phyloP scores from a whole-genome alignment of 2,329 filamentous ascomycete species.

The Epicoccum sorghinum region DNA sequence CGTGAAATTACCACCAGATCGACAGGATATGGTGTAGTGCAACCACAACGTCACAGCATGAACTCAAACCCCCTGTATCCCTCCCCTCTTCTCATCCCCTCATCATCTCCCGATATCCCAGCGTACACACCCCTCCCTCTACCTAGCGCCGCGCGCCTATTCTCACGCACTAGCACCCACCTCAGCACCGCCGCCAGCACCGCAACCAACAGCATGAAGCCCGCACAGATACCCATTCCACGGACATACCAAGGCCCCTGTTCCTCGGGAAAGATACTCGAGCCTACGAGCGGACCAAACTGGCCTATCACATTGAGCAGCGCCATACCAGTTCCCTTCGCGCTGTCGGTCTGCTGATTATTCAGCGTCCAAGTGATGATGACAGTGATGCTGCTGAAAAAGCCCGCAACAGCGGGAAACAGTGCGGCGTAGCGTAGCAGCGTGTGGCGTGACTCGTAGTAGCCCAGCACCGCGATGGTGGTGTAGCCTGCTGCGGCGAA shows the following conservation, averaged over 20 bases:
- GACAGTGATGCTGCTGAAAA: constrained; percentile 84
- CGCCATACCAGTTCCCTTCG: constrained; percentile 77
- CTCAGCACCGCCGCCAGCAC: constrained; percentile 53
- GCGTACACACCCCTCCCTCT: constrained; percentile 18
- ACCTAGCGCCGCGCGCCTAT: constrained; percentile 19
- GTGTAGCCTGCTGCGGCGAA: constrained; percentile 61
- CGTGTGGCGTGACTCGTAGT: constrained; percentile 41
- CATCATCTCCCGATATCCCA: constrained; percentile 31
- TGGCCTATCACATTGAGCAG: constrained; percentile 83
- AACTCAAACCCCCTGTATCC: too few relatives aligned
- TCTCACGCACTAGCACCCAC: constrained; percentile 44
- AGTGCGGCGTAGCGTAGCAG: constrained; percentile 72
- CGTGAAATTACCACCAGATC: too few relatives aligned
- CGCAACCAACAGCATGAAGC: constrained; percentile 56
- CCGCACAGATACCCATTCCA: constrained; percentile 59
- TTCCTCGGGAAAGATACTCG: constrained; percentile 59
- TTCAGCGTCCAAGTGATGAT: constrained; percentile 90
- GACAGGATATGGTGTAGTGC: too few relatives aligned
- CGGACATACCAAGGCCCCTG: constrained; percentile 57
- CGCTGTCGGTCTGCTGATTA: constrained; percentile 73
- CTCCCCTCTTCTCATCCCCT: neutral
- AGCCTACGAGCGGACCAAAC: constrained; percentile 69
- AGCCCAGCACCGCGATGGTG: constrained; percentile 65
- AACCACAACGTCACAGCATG: too few relatives aligned
- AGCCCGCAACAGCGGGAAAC: constrained; percentile 78